These are phyloP conservation scores for Hamigera avellanea DNA, from an alignment of 495 filamentous ascomycete species.

Conservation along the genomic window DNA sequence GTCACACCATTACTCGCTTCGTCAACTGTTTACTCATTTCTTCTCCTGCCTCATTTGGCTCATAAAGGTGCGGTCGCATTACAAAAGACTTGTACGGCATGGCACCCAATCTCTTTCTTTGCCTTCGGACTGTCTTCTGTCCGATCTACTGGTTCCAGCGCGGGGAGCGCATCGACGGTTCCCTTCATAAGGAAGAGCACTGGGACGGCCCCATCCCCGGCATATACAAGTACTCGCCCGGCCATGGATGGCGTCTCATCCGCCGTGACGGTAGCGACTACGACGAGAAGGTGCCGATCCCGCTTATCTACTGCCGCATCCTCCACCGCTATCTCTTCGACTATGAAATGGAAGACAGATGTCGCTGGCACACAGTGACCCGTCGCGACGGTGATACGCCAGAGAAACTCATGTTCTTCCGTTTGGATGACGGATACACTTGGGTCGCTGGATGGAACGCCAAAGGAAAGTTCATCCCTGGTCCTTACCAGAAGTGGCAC, in stretches of 20 bases:
- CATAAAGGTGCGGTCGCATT: too few relatives aligned
- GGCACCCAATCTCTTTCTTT: constrained; percentile 37
- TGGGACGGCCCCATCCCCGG: constrained; percentile 35
- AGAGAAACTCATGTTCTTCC: constrained; percentile 31
- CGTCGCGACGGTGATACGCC: constrained; percentile 22
- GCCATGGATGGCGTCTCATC: constrained; percentile 33
- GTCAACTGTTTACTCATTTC: constrained; percentile 1
- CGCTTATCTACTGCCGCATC: constrained; percentile 35
- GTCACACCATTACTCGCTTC: too few relatives aligned
- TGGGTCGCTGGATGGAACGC: constrained; percentile 37
- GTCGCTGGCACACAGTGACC: constrained; percentile 27
- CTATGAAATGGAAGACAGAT: constrained; percentile 30
- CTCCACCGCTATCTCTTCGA: constrained; percentile 37
- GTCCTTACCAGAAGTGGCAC: constrained; percentile 34
- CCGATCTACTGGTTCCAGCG: constrained; percentile 35
- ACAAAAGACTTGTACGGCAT: constrained; percentile 13
- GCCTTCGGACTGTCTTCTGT: constrained; percentile 28
- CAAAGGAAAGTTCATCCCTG: constrained; percentile 30
- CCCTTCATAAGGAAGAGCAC: constrained; percentile 28
- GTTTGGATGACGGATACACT: constrained; percentile 29
- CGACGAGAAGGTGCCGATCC: constrained; percentile 27
- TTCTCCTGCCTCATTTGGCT: not conserved
- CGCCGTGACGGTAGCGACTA: constrained; percentile 23
- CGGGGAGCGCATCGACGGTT: constrained; percentile 25
- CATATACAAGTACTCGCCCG: constrained; percentile 33